Percentiles rank a stretch among this genome's conserved stretches.
Conservation (phyloP, 2,329 filamentous ascomycete genomes). For the Emmonsiellopsis sp. region DNA sequence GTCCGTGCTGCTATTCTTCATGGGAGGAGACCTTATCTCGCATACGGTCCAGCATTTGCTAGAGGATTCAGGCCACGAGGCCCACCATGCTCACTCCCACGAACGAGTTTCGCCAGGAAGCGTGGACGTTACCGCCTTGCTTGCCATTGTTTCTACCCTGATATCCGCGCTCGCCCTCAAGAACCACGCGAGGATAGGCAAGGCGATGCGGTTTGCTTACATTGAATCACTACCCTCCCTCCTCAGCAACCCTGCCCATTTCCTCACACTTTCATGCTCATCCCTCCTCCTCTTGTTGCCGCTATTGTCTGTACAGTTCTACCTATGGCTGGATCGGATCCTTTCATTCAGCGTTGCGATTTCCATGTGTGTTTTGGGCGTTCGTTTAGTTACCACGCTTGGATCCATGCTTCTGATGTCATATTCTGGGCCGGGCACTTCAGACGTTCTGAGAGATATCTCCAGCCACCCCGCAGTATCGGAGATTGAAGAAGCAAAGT, state of each 20-base stretch:
- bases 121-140: slow-evolving; percentile 70
- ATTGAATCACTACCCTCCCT: slow-evolving; percentile 74
- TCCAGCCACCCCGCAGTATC: slow-evolving; percentile 68
- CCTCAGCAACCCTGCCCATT: slow-evolving; percentile 91
- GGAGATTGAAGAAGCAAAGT: slow-evolving; percentile 78
- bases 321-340: slow-evolving; percentile 72
- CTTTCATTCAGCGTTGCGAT: slow-evolving; percentile 74
- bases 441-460: slow-evolving; percentile 74
- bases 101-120: slow-evolving; percentile 62
- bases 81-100: slow-evolving; percentile 62
- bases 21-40: slow-evolving; percentile 88
- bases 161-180: slow-evolving; percentile 78
- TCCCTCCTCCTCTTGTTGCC: slow-evolving; percentile 71
- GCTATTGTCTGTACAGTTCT: slow-evolving; percentile 69
- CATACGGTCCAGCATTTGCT: slow-evolving; percentile 92
- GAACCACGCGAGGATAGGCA: slow-evolving; percentile 87
- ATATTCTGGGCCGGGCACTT: slow-evolving; percentile 55
- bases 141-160: slow-evolving; percentile 73
- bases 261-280: slow-evolving; percentile 84
- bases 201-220: slow-evolving; percentile 78
- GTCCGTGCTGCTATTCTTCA: slow-evolving; percentile 93
- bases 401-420: slow-evolving; percentile 96
- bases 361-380: slow-evolving; percentile 80
- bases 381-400: slow-evolving; percentile 73
- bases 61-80: slow-evolving; percentile 63